Evolutionary conservation across 345 rosid genomes (phyloP).

Genomic region (Murraya koenigii): DNA sequence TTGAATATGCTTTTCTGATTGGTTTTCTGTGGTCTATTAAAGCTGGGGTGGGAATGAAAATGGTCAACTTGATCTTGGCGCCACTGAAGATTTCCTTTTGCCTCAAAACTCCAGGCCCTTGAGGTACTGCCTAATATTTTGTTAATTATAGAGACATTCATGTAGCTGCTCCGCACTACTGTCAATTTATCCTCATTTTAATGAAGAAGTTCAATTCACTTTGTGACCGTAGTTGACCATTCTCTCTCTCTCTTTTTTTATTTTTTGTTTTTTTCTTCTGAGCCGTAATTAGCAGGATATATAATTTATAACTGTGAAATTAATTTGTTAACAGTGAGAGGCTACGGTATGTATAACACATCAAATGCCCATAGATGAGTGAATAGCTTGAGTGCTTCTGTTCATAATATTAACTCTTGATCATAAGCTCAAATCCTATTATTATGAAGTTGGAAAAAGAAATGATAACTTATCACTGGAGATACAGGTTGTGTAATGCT

Average conservation of each 20-base stretch:
- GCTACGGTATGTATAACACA: neutral
- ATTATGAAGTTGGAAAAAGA: neutral
- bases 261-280: neutral
- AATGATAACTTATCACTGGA: neutral
- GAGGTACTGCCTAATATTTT: constrained; percentile 42
- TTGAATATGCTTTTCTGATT: neutral
- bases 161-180: constrained; percentile 4
- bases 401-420: neutral
- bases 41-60: constrained; percentile 99
- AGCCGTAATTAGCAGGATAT: neutral
- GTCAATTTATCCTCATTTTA: neutral
- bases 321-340: neutral
- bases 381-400: neutral
- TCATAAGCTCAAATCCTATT: too few relatives aligned
- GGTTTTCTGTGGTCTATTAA: constrained; percentile 21
- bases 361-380: neutral
- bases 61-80: constrained; percentile 98
- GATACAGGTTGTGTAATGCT: neutral
- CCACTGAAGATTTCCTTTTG: constrained; percentile 77
- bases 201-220: neutral
- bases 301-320: neutral
- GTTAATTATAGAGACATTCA: neutral
- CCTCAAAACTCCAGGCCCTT: constrained; percentile 87
- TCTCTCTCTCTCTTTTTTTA: neutral
- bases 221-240: neutral